Base-by-base conservation (phyloP, 331 rosid genomes). In the Pyrus hybrid region DNA sequence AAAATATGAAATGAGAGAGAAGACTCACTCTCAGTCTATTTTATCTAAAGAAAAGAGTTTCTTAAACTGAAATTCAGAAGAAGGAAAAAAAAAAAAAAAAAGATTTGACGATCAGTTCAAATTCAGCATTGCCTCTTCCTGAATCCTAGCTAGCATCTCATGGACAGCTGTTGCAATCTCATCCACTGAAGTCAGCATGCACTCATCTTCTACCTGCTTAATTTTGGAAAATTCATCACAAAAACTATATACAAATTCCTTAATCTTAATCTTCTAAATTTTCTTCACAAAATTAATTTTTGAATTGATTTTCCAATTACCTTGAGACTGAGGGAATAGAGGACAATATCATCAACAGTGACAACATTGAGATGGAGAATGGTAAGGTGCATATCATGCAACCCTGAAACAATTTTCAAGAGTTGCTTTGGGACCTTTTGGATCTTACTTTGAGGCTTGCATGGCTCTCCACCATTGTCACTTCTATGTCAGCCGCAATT, bases 391-490 rank as follows among this genome's bases (percentile, higher is more conserved):
- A 95, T 66, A 41, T 68, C 69, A 47, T 92, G 91, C 88, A 95
- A 80, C 58, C 88, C 88, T 63, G 97, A 80, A 17, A 92, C 97
- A 33, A 95, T 77, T 70, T 88, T 92, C 80, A 92, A 58, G 26
- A 89, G 89, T 72, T 89, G 99, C 76, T 86, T 92, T n/a, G 98
- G 90, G 35, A 87, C 79, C 75, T 89, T 80, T 80, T 90, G 7
- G 98, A 79, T 65, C 97, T 88, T 74, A 95, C 91, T 71, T 92
- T 95, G 56, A 95, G 70, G 79, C 84, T 95, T 72, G 97, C 99
- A 80, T 95, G 99, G 84, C 85, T 90, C 71, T 92, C 98, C 66
- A 92, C 98, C 96, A 95, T 88, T 64, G 93, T 88, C 58, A 95
- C 98, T 83, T 95, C 98, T 67, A 95, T 82, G 51, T 95, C 98